These are phyloP conservation scores for Calonectria leucothoes DNA, from an alignment of 2,329 filamentous ascomycete species.

Conservation along the genomic window DNA sequence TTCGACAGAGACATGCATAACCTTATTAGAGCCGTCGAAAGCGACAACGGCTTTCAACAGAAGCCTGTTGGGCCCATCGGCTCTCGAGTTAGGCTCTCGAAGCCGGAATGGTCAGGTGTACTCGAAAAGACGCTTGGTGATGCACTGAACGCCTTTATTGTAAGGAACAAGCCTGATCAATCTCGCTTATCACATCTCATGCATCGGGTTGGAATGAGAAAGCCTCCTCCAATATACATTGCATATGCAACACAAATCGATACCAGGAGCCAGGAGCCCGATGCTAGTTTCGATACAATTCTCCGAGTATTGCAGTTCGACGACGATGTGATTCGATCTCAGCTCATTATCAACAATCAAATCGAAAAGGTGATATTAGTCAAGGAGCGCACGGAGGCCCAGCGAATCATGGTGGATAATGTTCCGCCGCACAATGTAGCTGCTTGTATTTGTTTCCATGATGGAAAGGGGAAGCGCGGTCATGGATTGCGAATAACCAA, in stretches of 20 bases:
- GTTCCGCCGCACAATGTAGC: constrained; percentile 75
- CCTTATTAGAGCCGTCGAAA: constrained; percentile 75
- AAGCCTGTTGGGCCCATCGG: constrained; percentile 89
- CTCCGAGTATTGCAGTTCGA: constrained; percentile 86
- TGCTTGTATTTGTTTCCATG: constrained; percentile 77
- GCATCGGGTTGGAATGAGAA: constrained; percentile 67
- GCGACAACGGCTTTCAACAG: constrained; percentile 75
- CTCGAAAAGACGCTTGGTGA: constrained; percentile 82
- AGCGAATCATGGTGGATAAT: constrained; percentile 74
- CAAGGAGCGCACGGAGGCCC: constrained; percentile 73
- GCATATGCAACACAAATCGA: constrained; percentile 51
- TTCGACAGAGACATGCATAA: constrained; percentile 73
- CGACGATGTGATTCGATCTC: constrained; percentile 79
- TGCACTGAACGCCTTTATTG: constrained; percentile 81
- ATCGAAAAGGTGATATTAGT: constrained; percentile 91
- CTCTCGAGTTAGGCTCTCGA: constrained; percentile 77
- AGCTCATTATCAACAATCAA: constrained; percentile 82
- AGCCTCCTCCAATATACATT: constrained; percentile 51
- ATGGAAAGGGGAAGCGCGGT: constrained; percentile 63
- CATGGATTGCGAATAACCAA: constrained; percentile 70
- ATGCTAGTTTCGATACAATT: constrained; percentile 78
- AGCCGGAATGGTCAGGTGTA: constrained; percentile 85
- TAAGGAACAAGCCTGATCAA: constrained; percentile 81
- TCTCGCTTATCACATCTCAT: constrained; percentile 75
- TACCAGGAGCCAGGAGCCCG: constrained; percentile 73